A percentile compares a stretch with the other conserved stretches of the same genome.
These are phyloP conservation scores for Populus deltoides DNA, from an alignment of 345 rosid genomes.

Conservation along the genomic window DNA sequence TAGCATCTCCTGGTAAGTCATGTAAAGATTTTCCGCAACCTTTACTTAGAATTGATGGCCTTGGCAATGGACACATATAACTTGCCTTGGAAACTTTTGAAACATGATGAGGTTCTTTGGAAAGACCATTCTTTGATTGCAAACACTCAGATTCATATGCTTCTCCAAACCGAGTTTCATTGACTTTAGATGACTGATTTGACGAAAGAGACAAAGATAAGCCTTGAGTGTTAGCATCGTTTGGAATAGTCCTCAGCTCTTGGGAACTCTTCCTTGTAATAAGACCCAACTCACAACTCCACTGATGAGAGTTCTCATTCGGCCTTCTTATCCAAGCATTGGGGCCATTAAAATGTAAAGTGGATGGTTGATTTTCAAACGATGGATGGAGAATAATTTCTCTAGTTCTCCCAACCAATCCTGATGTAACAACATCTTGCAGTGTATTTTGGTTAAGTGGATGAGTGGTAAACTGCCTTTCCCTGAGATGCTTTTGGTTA, in stretches of 20 bases:
- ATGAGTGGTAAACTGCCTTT: constrained; percentile 20
- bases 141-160: constrained; percentile 17
- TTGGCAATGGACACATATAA: constrained; percentile 19
- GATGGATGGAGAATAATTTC: constrained; percentile 31
- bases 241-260: constrained; percentile 8
- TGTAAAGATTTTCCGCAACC: constrained; percentile 30
- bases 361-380: constrained; percentile 25
- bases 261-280: constrained; percentile 16
- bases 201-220: constrained; percentile 54
- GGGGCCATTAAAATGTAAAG: not conserved
- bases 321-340: constrained; percentile 25
- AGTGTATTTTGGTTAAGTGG: constrained; percentile 20
- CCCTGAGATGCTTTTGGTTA: constrained; percentile 17
- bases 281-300: constrained; percentile 26
- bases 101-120: constrained; percentile 14
- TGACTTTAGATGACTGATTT: constrained; percentile 23
- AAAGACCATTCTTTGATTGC: constrained; percentile 8
- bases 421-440: constrained; percentile 36
- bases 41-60: constrained; percentile 25
- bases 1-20: constrained; percentile 25
- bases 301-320: constrained; percentile 15
- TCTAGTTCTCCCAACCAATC: constrained; percentile 17
- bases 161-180: constrained; percentile 20
- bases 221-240: constrained; percentile 29
- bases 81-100: constrained; percentile 9